Evolutionary conservation across 345 rosid genomes (phyloP).

Genomic region (Durio zibethinus): DNA sequence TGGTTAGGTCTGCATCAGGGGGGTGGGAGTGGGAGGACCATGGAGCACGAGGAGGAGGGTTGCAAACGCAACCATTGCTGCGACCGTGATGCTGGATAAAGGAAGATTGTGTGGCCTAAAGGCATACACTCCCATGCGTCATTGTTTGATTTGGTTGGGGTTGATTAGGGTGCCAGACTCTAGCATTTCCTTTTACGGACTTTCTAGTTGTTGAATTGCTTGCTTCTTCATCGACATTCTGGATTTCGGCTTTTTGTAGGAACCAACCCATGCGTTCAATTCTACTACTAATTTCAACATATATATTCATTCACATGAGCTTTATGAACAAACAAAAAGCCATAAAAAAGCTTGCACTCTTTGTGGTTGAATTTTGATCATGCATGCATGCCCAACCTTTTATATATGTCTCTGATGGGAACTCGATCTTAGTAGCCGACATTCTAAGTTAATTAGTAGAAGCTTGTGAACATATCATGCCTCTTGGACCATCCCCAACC

Average conservation of each 20-base stretch:
- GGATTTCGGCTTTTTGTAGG: conserved; percentile 9
- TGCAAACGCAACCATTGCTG: neutral
- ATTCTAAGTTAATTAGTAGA: too few species aligned
- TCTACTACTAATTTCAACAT: neutral
- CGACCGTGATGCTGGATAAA: conserved; percentile 16
- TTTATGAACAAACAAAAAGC: too few species aligned
- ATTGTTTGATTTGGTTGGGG: conserved; percentile 4
- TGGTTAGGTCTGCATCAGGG: neutral
- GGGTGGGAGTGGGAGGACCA: neutral
- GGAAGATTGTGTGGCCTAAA: conserved; percentile 21
- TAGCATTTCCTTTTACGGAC: neutral
- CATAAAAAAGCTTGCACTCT: neutral
- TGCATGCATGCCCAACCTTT: neutral
- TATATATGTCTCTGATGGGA: neutral
- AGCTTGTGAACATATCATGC: too few species aligned
- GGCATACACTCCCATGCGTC: conserved; percentile 20
- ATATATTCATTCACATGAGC: neutral
- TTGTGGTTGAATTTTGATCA: conserved; percentile 5
- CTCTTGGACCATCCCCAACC: too few species aligned
- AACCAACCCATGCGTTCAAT: neutral
- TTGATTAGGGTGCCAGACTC: neutral
- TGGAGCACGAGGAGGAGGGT: conserved; percentile 19
- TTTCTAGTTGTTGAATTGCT: neutral
- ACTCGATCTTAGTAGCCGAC: neutral
- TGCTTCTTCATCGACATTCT: conserved; percentile 11